Evolutionary conservation across 805 yeast species (phyloP).

Genomic region (Saccharomycopsis oosterbeekiorum): DNA sequence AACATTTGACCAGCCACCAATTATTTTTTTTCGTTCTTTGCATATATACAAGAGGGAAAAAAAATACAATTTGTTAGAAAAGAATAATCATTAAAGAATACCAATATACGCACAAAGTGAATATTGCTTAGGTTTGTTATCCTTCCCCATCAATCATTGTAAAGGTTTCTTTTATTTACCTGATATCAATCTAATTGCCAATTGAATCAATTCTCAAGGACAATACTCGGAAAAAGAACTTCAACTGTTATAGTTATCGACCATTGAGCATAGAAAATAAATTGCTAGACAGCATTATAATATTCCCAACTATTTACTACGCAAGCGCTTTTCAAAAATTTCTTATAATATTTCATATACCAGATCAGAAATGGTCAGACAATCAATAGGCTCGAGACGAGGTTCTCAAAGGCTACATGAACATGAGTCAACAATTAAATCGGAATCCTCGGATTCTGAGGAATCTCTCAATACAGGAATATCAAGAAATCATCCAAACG

Average conservation of each 20-base stretch:
- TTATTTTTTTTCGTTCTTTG: neutral
- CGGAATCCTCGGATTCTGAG: neutral
- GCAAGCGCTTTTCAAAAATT: neutral
- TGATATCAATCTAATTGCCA: too few species aligned
- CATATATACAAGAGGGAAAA: neutral
- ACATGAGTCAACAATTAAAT: neutral
- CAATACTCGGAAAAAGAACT: too few species aligned
- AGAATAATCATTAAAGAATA: neutral
- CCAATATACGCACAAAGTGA: neutral
- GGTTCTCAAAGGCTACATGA: neutral
- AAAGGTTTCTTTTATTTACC: neutral
- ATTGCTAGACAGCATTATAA: too few species aligned
- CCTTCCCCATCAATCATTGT: neutral
- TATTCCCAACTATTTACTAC: neutral
- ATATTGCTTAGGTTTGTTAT: neutral
- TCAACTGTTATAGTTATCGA: too few species aligned
- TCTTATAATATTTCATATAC: neutral
- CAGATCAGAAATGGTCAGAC: neutral
- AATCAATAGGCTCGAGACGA: neutral
- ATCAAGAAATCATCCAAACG: slow-evolving; percentile 13
- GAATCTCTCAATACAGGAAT: slow-evolving; percentile 1
- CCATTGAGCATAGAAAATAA: too few species aligned
- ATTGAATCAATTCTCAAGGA: too few species aligned
- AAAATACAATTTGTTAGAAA: neutral
- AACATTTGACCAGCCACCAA: neutral